Evolutionary conservation across 306 rosid species (phyloP).

Genomic region (Inga oerstediana): DNA sequence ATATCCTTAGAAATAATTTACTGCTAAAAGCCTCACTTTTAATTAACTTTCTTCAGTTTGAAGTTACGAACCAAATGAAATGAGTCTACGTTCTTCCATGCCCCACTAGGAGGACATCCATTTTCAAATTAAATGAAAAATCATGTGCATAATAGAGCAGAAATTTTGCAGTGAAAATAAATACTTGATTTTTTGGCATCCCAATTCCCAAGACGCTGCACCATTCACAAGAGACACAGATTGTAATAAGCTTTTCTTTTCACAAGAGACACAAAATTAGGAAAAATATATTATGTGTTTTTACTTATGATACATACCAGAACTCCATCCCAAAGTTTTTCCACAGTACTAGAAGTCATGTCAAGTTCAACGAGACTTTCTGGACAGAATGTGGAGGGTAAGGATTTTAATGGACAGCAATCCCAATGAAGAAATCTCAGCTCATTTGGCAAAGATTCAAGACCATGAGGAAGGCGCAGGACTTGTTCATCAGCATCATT

Average conservation of each 20-base stretch:
- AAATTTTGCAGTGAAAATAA: not conserved
- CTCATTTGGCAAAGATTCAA: not conserved
- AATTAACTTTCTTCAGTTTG: no score
- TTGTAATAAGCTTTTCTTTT: not conserved
- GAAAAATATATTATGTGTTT: not conserved
- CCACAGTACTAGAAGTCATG: not conserved
- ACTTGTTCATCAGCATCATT: not conserved
- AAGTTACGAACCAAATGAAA: no score
- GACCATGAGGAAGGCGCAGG: not conserved
- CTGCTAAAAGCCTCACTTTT: no score
- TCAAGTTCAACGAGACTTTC: not conserved
- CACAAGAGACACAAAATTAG: not conserved
- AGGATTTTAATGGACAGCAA: not conserved
- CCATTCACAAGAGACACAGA: not conserved
- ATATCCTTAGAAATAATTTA: no score
- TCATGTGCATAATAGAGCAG: no score
- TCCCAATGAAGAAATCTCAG: not conserved
- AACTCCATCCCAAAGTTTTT: conserved; percentile 4
- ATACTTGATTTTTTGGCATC: no score
- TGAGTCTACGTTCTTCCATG: no score
- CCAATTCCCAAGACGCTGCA: not conserved
- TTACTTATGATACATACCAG: not conserved
- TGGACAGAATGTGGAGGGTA: not conserved
- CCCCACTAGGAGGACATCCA: no score
- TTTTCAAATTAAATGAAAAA: no score